phyloP scores from a whole-genome alignment of 495 filamentous ascomycete genomes.

The Aspergillus sparsus region DNA sequence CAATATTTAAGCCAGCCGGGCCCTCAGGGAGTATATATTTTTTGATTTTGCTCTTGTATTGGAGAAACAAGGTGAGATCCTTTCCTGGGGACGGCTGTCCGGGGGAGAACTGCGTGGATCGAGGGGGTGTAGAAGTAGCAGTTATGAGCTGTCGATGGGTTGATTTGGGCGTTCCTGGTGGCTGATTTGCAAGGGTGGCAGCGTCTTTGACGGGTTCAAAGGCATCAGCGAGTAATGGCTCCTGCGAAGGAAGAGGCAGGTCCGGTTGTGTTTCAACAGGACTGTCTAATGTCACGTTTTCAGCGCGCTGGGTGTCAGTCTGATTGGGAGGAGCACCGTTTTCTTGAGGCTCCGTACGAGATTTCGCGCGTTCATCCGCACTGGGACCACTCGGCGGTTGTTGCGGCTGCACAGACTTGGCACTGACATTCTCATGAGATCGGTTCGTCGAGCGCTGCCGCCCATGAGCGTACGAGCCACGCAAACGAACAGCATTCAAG shows the following conservation, averaged over 20 bases:
- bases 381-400: constrained; percentile 66
- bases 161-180: constrained; percentile 40
- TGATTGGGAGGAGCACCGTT: constrained; percentile 51
- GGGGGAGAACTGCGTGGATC: constrained; percentile 55
- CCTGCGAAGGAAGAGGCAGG: constrained; percentile 40
- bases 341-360: constrained; percentile 35
- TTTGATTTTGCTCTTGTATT: constrained; percentile 96
- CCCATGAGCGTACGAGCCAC: constrained; percentile 68
- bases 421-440: constrained; percentile 59
- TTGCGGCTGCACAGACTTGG: constrained; percentile 49
- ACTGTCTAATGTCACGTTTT: constrained; percentile 27
- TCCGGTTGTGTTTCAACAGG: constrained; percentile 28
- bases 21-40: constrained; percentile 90
- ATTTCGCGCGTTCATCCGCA: constrained; percentile 41
- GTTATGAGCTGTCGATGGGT: constrained; percentile 30
- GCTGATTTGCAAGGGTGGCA: constrained; percentile 28
- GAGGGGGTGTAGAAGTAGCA: constrained; percentile 41
- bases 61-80: constrained; percentile 91
- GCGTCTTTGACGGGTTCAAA: constrained; percentile 55
- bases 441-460: constrained; percentile 60
- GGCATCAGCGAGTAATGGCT: constrained; percentile 38
- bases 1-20: constrained; percentile 77
- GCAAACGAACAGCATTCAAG: constrained; percentile 82
- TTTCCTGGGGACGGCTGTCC: constrained; percentile 79
- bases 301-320: constrained; percentile 56